phyloP scores from a whole-genome alignment of 257 asterid genomes.

The Solanum stenotomum region DNA sequence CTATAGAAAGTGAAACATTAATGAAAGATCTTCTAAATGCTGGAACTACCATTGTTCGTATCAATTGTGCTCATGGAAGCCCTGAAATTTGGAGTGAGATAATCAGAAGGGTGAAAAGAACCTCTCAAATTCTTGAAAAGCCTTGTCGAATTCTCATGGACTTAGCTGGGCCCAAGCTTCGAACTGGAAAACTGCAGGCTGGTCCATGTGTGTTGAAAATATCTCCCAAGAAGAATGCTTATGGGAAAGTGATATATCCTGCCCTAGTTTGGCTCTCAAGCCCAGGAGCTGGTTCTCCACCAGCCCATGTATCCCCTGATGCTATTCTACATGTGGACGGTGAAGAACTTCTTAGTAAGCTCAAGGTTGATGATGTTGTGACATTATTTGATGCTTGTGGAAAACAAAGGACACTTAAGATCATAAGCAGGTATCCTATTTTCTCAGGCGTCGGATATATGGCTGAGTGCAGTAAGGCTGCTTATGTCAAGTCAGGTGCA shows the following conservation, averaged over 20 bases:
- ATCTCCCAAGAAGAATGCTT: slow-evolving; percentile 48
- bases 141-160: slow-evolving; percentile 73
- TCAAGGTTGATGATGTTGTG: slow-evolving; percentile 34
- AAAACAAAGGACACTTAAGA: slow-evolving; percentile 29
- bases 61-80: slow-evolving; percentile 72
- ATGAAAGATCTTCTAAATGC: slow-evolving; percentile 42
- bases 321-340: slow-evolving; percentile 42
- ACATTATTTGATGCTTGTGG: slow-evolving; percentile 55
- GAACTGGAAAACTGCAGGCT: slow-evolving; percentile 51
- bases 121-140: slow-evolving; percentile 52
- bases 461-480: slow-evolving; percentile 52
- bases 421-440: slow-evolving; percentile 41
- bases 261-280: slow-evolving; percentile 55
- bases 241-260: slow-evolving; percentile 34
- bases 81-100: slow-evolving; percentile 53
- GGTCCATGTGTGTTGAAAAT: slow-evolving; percentile 61
- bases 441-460: slow-evolving; percentile 57
- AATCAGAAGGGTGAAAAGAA: slow-evolving; percentile 31
- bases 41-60: slow-evolving; percentile 54
- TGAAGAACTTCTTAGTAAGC: slow-evolving; percentile 38
- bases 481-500: slow-evolving; percentile 55
- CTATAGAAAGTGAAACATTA: slow-evolving; percentile 31
- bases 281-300: slow-evolving; percentile 51
- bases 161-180: slow-evolving; percentile 76
- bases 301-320: slow-evolving; percentile 51